phyloP scores from a whole-genome alignment of 2,329 filamentous ascomycete species.

The Berkeleyomyces basicola region DNA sequence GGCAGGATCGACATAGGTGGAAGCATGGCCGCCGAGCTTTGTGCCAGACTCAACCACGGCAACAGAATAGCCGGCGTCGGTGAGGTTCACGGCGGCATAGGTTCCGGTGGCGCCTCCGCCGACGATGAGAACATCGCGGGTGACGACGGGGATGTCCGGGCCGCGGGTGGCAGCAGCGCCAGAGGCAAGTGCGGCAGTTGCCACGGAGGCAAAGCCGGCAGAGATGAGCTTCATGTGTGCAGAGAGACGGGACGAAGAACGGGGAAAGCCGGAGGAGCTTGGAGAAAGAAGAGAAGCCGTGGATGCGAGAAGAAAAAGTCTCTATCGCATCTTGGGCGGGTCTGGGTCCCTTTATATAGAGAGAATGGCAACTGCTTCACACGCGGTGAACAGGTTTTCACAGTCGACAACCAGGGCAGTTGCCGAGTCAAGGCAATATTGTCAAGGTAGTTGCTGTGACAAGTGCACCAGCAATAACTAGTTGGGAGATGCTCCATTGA shows the following conservation, averaged over 20 bases:
- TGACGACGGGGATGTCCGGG: slow-evolving; percentile 19
- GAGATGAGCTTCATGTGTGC: neutral
- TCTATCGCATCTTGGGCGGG: neutral
- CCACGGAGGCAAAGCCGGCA: neutral
- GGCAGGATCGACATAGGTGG: slow-evolving; percentile 55
- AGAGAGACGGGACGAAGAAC: neutral
- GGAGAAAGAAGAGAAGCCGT: neutral
- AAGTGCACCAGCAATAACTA: neutral
- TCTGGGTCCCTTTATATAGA: neutral
- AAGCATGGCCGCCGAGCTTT: slow-evolving; percentile 58
- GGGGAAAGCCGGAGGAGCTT: neutral
- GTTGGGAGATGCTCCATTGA: neutral
- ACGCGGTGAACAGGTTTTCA: too few species aligned
- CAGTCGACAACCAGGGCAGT: neutral
- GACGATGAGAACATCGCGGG: slow-evolving; percentile 54
- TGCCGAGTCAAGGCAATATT: neutral
- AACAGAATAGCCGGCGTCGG: slow-evolving; percentile 52
- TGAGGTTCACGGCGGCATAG: slow-evolving; percentile 55
- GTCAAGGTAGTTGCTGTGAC: neutral
- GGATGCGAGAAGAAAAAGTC: neutral
- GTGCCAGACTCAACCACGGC: slow-evolving; percentile 55
- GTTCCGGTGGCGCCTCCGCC: slow-evolving; percentile 55
- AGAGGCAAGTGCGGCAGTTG: neutral
- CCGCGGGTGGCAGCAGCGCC: slow-evolving; percentile 9
- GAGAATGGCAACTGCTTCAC: too few species aligned